Evolutionary conservation across 108 stramenopile genomes (phyloP), one percentile per base, ranked within the genome.

Genomic region (Fragilaria crotonensis): DNA sequence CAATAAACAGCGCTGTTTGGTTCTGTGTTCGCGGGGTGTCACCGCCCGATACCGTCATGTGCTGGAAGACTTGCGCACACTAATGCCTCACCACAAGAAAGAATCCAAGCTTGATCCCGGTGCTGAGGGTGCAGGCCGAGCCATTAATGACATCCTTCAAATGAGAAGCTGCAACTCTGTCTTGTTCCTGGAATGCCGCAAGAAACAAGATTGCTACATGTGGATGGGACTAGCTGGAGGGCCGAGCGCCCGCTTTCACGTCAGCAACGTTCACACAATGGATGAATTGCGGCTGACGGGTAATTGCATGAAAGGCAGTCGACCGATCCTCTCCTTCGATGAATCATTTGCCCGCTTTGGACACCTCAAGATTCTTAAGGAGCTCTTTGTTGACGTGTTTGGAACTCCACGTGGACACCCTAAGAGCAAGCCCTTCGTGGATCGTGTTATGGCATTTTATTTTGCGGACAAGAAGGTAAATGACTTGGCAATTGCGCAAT

Each of bases 221-320:
- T 98, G 96, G 97, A 48, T 97, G 22, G 82, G 92, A 2, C 21
- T 18, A 2, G 71, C 88, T 14, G 54, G 69, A 25, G 99, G 99
- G 18, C 99, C 99, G 25, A 82, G 80, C 33, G 90, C 78, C 52
- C 94, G 95, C 65, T 99, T 99, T 63, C 95, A 94, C 59, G 77
- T 99, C 1, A 73, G 89, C 20, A 99, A 99, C 75, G 83, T 97
- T 48, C 99, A 99, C 71, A 99, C 99, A 44, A 97, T 99, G 97
- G 99, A 99, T 75, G 99, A 99, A 73, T 81, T 99, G 25, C 80
- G 85, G 57, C 69, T 99, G 26, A 97, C 97, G 21, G 99, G 99
- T 7, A 99, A 99, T 67, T 96, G 95, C 68, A 85, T 94, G 83
- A 83, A 76, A 62, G 94, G 97, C 5, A 94, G 94, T 52, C 90